Evolutionary conservation across 768 basidiomycete species (phyloP), one percentile per base, ranked within the genome.

Genomic region (Rhizopogon rudus): DNA sequence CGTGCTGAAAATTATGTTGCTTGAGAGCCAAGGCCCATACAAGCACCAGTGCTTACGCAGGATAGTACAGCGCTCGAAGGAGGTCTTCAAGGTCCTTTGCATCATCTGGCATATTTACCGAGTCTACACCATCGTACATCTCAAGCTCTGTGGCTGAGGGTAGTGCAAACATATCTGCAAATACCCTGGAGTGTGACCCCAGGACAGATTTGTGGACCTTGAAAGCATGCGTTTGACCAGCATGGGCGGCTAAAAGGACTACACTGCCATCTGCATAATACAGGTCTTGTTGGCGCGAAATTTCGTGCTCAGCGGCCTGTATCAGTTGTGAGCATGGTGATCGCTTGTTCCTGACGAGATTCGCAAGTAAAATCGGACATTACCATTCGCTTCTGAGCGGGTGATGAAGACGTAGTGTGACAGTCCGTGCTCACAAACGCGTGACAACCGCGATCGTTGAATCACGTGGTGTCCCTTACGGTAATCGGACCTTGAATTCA

Each of bases 391-490:
- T 5, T 49, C 35, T 33, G 10, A 33, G 31, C 31, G 25, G 25
- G 25, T 25, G 31, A 48, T 4, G 25, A 35, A 48, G 17, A 14
- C 20, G 7, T 20, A 12, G 45, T 52, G 59, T 60, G 57, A 60
- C 49, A 29, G 51, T 40, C 20, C 2, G 66, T 69, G 61, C 67
- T 65, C 0, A 25, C 35, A 37, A 31, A 61, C 68, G 68, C 68
- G 68, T 69, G 69, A 69, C 70, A 5, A 33, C 42, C 68, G 68
- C 68, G 68, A 61, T 69, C 68, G 68, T 69, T 69, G 61, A 69
- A 58, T 66, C 68, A 69, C 61, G 68, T 69, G 68, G 44, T 58
- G 39, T 56, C 56, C 58, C 41, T n/a, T 44, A 52, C 48, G 31
- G 59, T 56, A 63, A 8, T 58, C 68, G 68, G 68, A 69, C 69